A percentile compares a stretch with the other conserved stretches of the same genome.
These are phyloP conservation scores for Calonectria pteridis DNA, from an alignment of 2,329 filamentous ascomycete species.

Conservation along the genomic window DNA sequence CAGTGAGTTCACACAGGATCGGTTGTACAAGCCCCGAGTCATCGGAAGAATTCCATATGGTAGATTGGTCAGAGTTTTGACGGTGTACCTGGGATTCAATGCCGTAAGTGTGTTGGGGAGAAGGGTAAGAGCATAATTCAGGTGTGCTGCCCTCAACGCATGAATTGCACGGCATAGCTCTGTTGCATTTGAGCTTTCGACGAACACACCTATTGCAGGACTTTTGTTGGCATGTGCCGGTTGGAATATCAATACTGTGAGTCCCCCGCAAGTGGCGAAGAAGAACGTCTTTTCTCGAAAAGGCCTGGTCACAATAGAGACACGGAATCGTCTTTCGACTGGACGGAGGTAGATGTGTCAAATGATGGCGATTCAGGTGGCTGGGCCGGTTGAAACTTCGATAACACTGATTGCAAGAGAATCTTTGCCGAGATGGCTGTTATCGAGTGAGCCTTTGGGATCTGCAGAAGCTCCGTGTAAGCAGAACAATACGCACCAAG, in stretches of 20 bases:
- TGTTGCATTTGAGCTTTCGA: conserved; percentile 44
- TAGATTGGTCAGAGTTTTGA: neutral
- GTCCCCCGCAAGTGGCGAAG: conserved; percentile 44
- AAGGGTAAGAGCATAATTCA: conserved; percentile 28
- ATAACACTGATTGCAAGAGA: conserved; percentile 39
- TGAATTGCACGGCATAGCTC: conserved; percentile 38
- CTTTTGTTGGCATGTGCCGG: conserved; percentile 35
- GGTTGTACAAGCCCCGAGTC: neutral
- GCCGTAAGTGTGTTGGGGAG: neutral
- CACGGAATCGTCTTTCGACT: conserved; percentile 38
- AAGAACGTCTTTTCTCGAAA: conserved; percentile 44
- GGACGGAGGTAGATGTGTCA: conserved; percentile 42
- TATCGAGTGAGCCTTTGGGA: neutral
- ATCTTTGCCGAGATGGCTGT: neutral
- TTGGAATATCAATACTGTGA: conserved; percentile 36
- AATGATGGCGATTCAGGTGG: conserved; percentile 45
- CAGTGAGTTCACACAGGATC: neutral
- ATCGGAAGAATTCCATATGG: neutral
- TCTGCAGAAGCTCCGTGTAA: neutral
- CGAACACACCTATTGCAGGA: conserved; percentile 47
- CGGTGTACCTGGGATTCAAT: neutral
- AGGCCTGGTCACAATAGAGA: conserved; percentile 37
- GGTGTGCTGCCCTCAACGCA: conserved; percentile 30
- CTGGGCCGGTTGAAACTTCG: conserved; percentile 42
- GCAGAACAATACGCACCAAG: neutral